phyloP scores from a whole-genome alignment of 1,284 basidiomycete species.

The Ganoderma multipileum region DNA sequence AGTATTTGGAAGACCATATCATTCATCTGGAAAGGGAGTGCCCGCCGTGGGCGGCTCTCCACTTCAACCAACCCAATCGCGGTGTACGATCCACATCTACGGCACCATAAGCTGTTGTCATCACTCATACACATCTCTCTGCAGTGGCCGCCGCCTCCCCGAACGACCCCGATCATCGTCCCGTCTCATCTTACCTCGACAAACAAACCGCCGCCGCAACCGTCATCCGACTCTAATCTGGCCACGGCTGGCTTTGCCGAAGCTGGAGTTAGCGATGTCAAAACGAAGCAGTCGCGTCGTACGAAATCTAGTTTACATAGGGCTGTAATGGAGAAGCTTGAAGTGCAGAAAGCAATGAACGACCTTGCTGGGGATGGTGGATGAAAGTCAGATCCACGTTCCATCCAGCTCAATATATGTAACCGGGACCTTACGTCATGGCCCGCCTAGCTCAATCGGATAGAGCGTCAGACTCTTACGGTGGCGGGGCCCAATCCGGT shows the following conservation, averaged over 20 bases:
- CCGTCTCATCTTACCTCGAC: conserved; percentile 63
- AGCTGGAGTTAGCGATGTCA: conserved; percentile 32
- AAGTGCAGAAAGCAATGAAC: conserved; percentile 75
- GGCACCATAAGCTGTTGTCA: not conserved
- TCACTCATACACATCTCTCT: conserved; percentile 1
- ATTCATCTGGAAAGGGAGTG: conserved; percentile 77
- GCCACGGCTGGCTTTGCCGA: not conserved
- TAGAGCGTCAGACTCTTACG: conserved; percentile 81
- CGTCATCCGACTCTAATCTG: not conserved
- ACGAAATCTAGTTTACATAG: conserved; percentile 70
- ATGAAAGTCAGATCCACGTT: not conserved
- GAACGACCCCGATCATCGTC: conserved; percentile 73
- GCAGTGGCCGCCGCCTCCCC: conserved; percentile 83
- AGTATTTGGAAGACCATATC: conserved; percentile 77
- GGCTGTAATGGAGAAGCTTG: conserved; percentile 75
- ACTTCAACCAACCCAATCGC: conserved; percentile 81
- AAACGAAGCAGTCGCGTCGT: conserved; percentile 46
- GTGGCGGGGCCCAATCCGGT: not conserved
- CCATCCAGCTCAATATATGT: not conserved
- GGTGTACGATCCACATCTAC: conserved; percentile 57
- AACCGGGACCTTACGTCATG: not conserved
- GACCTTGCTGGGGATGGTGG: conserved; percentile 49
- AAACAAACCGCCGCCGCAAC: not conserved
- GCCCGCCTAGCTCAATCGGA: conserved; percentile 88
- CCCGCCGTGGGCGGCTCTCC: conserved; percentile 83